Conservation (phyloP, 2,329 filamentous ascomycete species). For the Alternaria viburni region DNA sequence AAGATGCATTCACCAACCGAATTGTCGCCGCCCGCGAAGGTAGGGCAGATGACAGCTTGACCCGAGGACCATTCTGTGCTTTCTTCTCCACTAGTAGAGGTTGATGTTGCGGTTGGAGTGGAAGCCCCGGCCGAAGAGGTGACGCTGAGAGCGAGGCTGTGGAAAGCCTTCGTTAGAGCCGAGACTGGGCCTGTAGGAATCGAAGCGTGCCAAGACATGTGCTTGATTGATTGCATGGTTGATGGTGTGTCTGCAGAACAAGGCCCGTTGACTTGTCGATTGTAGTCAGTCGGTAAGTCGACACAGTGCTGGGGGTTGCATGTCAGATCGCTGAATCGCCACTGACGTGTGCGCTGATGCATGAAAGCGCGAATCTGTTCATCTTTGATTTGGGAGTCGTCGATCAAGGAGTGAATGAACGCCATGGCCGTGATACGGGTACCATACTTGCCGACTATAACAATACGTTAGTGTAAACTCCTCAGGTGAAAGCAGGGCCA, state of each 20-base stretch:
- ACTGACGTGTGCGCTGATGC: conserved; percentile 40
- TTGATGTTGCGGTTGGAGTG: not conserved
- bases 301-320: conserved; percentile 27
- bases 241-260: not conserved
- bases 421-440: conserved; percentile 42
- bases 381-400: conserved; percentile 31
- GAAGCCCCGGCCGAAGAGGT: not conserved
- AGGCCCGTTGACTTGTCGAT: not conserved
- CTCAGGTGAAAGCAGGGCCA: not conserved
- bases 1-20: conserved; percentile 68
- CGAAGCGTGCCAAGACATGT: conserved; percentile 23
- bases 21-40: conserved; percentile 71
- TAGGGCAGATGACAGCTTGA: conserved; percentile 44
- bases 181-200: conserved; percentile 1
- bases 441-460: conserved; percentile 33
- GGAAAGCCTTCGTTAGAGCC: conserved; percentile 11
- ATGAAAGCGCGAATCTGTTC: conserved; percentile 38
- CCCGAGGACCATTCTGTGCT: conserved; percentile 15
- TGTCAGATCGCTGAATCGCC: conserved; percentile 30
- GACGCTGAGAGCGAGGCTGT: conserved; percentile 8
- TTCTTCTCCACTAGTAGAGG: not conserved
- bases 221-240: not conserved
- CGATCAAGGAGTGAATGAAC: conserved; percentile 29
- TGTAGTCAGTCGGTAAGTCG: conserved; percentile 30
- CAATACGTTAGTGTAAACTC: conserved; percentile 7